These are phyloP conservation scores for Xanthoparmelia taractica DNA, from an alignment of 495 filamentous ascomycete genomes.

Conservation along the genomic window DNA sequence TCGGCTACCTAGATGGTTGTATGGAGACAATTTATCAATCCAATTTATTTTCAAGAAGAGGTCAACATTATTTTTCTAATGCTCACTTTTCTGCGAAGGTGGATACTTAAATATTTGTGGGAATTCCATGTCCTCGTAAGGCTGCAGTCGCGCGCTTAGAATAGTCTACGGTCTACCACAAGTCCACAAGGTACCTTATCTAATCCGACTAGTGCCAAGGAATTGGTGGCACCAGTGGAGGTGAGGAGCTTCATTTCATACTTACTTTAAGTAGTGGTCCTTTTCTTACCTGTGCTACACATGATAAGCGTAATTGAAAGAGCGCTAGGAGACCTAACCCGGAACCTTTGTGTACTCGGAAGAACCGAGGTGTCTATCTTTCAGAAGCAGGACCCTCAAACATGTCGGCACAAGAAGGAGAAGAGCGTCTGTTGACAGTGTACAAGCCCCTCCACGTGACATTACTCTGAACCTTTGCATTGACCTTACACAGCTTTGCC, in stretches of 20 bases:
- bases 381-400: background rate
- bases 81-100: background rate
- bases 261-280: too few relatives aligned
- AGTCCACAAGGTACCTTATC: too few relatives aligned
- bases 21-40: background rate
- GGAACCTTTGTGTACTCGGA: background rate
- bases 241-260: too few relatives aligned
- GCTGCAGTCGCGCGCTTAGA: slow-evolving; percentile 3
- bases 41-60: background rate
- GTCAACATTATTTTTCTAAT: background rate
- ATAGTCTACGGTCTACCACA: too few relatives aligned
- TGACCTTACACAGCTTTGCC: slow-evolving; percentile 54
- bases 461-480: background rate
- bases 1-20: slow-evolving; percentile 4
- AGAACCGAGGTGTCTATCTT: background rate
- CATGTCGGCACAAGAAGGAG: slow-evolving; percentile 73
- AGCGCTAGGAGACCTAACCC: background rate
- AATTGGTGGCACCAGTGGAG: background rate
- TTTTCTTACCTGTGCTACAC: background rate
- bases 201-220: background rate
- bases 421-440: slow-evolving; percentile 73
- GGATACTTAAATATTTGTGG: too few relatives aligned
- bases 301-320: background rate
- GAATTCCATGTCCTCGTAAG: too few relatives aligned
- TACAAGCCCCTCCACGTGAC: slow-evolving; percentile 42